These are phyloP conservation scores for Blakeslea trispora DNA, from an alignment of 371 early-diverging fungal species.

Conservation along the genomic window DNA sequence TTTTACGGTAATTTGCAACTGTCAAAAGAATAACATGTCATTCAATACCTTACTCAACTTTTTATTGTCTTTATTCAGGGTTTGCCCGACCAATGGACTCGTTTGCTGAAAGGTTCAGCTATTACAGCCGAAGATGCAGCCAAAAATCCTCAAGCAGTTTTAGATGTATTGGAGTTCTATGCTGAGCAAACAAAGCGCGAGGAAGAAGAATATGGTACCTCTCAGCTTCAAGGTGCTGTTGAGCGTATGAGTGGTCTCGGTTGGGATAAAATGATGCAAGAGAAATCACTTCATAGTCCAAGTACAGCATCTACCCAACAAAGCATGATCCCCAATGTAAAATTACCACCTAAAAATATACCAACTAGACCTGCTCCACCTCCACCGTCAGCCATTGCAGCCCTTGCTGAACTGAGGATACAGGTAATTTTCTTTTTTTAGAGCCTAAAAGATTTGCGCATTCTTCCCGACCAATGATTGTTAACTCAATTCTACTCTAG, in stretches of 20 bases:
- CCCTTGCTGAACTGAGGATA: conserved; percentile 14
- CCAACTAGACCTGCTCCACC: conserved; percentile 30
- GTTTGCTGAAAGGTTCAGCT: conserved; percentile 84
- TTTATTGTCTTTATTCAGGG: conserved; percentile 60
- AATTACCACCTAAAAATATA: conserved; percentile 20
- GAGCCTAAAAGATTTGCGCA: conserved; percentile 17
- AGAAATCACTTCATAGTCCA: conserved; percentile 9
- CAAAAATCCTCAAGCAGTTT: conserved; percentile 96
- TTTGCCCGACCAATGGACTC: conserved; percentile 93
- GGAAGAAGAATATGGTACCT: conserved; percentile 51
- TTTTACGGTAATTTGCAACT: too few species aligned
- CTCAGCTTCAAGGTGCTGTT: conserved; percentile 38
- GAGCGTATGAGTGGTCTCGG: conserved; percentile 47
- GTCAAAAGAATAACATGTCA: too few species aligned
- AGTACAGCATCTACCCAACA: not conserved
- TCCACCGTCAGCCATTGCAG: conserved; percentile 24
- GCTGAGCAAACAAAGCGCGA: conserved; percentile 74
- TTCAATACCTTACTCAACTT: too few species aligned
- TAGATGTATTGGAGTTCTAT: conserved; percentile 96
- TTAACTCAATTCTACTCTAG: not conserved
- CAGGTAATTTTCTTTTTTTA: too few species aligned
- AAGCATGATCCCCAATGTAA: conserved; percentile 14
- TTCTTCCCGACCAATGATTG: not conserved
- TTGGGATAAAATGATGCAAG: conserved; percentile 38
- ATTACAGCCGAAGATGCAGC: conserved; percentile 96